phyloP scores from a whole-genome alignment of 2,329 filamentous ascomycete genomes.

The Pseudogymnoascus sp. region DNA sequence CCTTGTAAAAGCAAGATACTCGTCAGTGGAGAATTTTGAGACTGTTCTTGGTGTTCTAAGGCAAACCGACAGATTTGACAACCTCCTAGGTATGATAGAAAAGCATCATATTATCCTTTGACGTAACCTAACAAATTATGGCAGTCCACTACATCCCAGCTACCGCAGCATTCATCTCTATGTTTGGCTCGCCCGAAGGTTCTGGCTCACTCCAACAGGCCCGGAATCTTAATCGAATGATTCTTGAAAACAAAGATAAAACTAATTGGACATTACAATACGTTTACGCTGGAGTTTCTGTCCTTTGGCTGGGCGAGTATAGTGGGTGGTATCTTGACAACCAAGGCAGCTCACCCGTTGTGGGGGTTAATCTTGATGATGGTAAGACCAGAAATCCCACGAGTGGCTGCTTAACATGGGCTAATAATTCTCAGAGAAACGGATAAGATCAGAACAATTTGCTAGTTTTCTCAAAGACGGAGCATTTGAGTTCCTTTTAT shows the following conservation, averaged over 20 bases:
- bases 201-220: constrained; percentile 60
- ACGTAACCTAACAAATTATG: constrained; percentile 16
- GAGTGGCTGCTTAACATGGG: constrained; percentile 2
- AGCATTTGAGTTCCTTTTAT: constrained; percentile 84
- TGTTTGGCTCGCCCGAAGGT: constrained; percentile 71
- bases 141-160: constrained; percentile 74
- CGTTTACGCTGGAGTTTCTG: constrained; percentile 68
- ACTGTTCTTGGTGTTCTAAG: constrained; percentile 61
- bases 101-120: not conserved
- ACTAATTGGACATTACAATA: constrained; percentile 64
- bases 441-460: constrained; percentile 64
- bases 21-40: constrained; percentile 63
- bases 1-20: constrained; percentile 68
- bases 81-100: constrained; percentile 38
- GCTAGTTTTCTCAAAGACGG: constrained; percentile 75
- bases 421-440: constrained; percentile 46
- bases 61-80: constrained; percentile 69
- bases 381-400: constrained; percentile 28
- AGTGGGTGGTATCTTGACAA: constrained; percentile 81
- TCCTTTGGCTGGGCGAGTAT: constrained; percentile 91
- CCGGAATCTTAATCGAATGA: constrained; percentile 57
- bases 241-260: constrained; percentile 60
- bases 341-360: constrained; percentile 47
- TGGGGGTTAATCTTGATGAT: constrained; percentile 55
- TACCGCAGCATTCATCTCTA: constrained; percentile 66